Percentiles rank a stretch among this genome's conserved stretches.
Conservation (phyloP, 2,329 filamentous ascomycete genomes). For the Aspergillus tamarii region DNA sequence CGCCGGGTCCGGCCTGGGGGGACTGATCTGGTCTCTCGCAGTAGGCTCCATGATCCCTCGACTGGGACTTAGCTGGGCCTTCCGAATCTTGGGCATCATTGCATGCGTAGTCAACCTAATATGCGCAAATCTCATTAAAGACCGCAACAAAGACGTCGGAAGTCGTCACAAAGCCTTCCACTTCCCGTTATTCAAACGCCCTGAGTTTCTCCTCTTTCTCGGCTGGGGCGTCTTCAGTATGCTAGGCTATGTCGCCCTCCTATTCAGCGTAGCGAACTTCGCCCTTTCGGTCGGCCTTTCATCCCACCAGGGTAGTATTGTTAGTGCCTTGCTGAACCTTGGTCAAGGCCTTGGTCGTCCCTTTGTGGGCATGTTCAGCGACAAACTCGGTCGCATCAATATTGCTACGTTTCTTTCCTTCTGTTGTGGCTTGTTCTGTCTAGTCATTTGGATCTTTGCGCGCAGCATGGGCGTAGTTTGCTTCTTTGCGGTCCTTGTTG, state of each 20-base stretch:
- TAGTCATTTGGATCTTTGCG: slow-evolving; percentile 66
- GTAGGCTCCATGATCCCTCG: slow-evolving; percentile 61
- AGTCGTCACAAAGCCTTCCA: slow-evolving; percentile 58
- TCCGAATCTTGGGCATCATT: slow-evolving; percentile 62
- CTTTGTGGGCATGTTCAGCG: slow-evolving; percentile 65
- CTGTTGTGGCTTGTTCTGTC: slow-evolving; percentile 59
- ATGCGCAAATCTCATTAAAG: slow-evolving; percentile 57
- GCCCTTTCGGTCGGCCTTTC: slow-evolving; percentile 62
- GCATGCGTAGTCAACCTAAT: slow-evolving; percentile 57
- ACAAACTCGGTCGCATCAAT: slow-evolving; percentile 64
- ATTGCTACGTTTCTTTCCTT: slow-evolving; percentile 61
- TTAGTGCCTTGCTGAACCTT: slow-evolving; percentile 66
- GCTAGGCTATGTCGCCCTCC: slow-evolving; percentile 66
- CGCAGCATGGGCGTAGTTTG: slow-evolving; percentile 61
- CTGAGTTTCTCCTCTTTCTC: slow-evolving; percentile 62
- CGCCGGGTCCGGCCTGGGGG: slow-evolving; percentile 62
- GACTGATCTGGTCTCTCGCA: slow-evolving; percentile 61
- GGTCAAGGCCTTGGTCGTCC: slow-evolving; percentile 62
- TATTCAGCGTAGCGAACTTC: slow-evolving; percentile 68
- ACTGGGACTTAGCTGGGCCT: slow-evolving; percentile 63
- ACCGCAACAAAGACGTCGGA: slow-evolving; percentile 62
- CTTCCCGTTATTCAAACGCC: slow-evolving; percentile 53
- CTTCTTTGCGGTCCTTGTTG: slow-evolving; percentile 62
- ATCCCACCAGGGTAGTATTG: slow-evolving; percentile 61
- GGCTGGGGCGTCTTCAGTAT: slow-evolving; percentile 64